Evolutionary conservation across 495 filamentous ascomycete species (phyloP), one percentile per base, ranked within the genome.

Genomic region (Rostrohypoxylon terebratum): DNA sequence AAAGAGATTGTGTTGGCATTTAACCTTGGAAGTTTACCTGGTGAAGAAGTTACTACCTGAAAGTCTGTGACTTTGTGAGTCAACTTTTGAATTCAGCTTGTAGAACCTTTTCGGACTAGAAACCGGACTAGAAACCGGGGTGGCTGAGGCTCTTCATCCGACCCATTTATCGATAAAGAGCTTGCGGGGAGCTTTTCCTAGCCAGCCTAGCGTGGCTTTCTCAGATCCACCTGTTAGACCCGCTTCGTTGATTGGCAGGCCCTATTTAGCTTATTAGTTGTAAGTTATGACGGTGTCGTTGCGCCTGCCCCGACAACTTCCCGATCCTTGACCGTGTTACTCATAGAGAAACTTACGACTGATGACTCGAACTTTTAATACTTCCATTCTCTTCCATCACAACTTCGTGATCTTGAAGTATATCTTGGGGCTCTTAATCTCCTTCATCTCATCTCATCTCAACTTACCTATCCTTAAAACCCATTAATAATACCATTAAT

Each of bases 351-450:
- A 53, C 47, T 50, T 50, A 53, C 18, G 28, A 36, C 5, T 20
- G 9, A 55, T 34, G 51, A 55, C 51, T 55, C 31, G 51, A 55
- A 55, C 51, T 55, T 54, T n/a, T 33, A n/a, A n/a, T n/a, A 31
- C 31, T 55, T 55, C 25, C 10, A 55, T 21, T 20, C 28, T 36
- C 28, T 55, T 36, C 51, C 28, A 36, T 36, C 42, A 18, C 8
- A 9, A 42, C 38, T 14, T 42, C 38, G 5, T 14, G 38, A 42
- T 42, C 55, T 25, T 18, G 20, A 42, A 14, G 1, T 42, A 40
- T 59, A 10, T 9, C n/a, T 53, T 53, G 28, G 20, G 6, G 8
- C 36, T 23, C 4, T 40, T 38, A 10, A 40, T 18, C 36, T 44
- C 9, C n/a, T n/a, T n/a, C n/a, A n/a, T n/a, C n/a, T 40, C 10